phyloP scores from a whole-genome alignment of 1,284 basidiomycete species.

The Rhodotorula sp. region DNA sequence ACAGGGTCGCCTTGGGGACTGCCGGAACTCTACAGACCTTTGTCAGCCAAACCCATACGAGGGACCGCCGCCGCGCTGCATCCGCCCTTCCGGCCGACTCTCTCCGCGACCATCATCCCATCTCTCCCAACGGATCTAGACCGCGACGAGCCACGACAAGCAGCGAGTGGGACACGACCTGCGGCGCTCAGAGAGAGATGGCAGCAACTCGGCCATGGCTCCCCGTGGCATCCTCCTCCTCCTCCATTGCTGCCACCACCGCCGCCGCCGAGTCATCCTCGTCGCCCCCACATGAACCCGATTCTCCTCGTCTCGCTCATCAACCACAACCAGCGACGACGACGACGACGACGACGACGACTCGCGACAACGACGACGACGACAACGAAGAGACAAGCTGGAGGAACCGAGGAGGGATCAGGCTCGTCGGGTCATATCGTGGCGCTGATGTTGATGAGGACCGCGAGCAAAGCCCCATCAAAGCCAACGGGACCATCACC shows the following conservation, averaged over 20 bases:
- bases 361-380: no score
- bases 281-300: no score
- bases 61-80: no score
- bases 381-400: neutral
- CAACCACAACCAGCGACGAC: neutral
- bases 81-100: neutral
- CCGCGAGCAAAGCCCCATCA: no score
- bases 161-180: no score
- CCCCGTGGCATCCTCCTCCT: neutral
- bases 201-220: no score
- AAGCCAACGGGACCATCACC: no score
- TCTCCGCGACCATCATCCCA: no score
- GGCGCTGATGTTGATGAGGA: no score
- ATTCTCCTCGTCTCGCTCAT: no score
- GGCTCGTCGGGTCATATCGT: constrained; percentile 6
- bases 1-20: neutral
- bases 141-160: no score
- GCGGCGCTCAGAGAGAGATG: no score
- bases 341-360: neutral
- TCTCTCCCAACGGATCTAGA: neutral
- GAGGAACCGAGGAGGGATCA: neutral
- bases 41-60: neutral
- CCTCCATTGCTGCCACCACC: neutral
- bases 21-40: neutral
- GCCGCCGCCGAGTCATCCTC: neutral